phyloP scores from a whole-genome alignment of 2,329 filamentous ascomycete species.

The Exutisphaerella laricina region DNA sequence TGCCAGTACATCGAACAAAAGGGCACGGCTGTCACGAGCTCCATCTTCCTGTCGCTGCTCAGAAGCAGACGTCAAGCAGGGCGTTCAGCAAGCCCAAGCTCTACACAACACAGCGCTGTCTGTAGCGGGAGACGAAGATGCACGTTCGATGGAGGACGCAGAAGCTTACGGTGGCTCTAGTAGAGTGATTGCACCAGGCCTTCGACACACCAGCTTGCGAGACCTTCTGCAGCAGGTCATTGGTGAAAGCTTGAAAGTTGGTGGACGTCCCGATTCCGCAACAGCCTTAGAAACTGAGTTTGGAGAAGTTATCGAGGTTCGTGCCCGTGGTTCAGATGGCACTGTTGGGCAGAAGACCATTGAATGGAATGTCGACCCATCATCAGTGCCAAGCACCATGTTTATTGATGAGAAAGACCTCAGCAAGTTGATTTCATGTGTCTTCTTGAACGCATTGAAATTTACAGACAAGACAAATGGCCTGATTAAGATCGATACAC shows the following conservation, averaged over 20 bases:
- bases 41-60: slow-evolving; percentile 17
- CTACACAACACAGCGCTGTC: slow-evolving; percentile 17
- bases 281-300: slow-evolving; percentile 42
- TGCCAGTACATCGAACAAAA: slow-evolving; percentile 24
- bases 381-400: slow-evolving; percentile 49
- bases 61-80: slow-evolving; percentile 21
- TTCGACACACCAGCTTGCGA: slow-evolving; percentile 44
- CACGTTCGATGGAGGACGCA: slow-evolving; percentile 9
- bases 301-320: slow-evolving; percentile 48
- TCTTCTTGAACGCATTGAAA: slow-evolving; percentile 63
- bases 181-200: slow-evolving; percentile 41
- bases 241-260: slow-evolving; percentile 48
- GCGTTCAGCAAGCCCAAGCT: slow-evolving; percentile 27
- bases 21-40: slow-evolving; percentile 6
- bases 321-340: slow-evolving; percentile 40
- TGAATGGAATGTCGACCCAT: slow-evolving; percentile 46
- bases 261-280: slow-evolving; percentile 49
- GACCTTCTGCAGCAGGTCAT: slow-evolving; percentile 49
- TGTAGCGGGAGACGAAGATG: slow-evolving; percentile 11
- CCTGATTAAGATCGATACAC: slow-evolving; percentile 52
- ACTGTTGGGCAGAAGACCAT: slow-evolving; percentile 43
- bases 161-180: slow-evolving; percentile 5
- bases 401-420: slow-evolving; percentile 59
- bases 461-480: slow-evolving; percentile 58
- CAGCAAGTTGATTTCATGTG: slow-evolving; percentile 58